Evolutionary conservation across 768 basidiomycete genomes (phyloP), one percentile per base, ranked within the genome.

Genomic region (Xanthoconium purpureum): DNA sequence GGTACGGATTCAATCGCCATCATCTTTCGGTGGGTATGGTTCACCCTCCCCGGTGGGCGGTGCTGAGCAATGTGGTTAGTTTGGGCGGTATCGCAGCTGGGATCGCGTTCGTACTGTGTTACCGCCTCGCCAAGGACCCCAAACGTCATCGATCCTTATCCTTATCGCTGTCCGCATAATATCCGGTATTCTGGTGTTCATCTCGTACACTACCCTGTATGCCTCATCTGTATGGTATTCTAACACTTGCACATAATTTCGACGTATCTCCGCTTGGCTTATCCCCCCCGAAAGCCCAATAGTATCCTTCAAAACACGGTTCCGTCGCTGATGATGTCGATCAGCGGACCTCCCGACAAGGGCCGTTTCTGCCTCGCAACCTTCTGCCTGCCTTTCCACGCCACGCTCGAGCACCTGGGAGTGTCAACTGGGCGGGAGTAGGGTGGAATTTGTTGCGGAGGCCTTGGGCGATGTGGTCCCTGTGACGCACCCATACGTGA

Each of bases 321-420:
- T 4, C 54, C 54, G 14, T 55, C 91, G 57, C 89, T 91, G 57
- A 85, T 80, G 55, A 93, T 91, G 57, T 91, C 90, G 63, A 94
- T 89, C 2, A 91, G 91, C 0, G 91, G 92, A 1, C 93, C 93
- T 7, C 89, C 85, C 0, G 83, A 85, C 42, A 78, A 75, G 0
- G 87, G 88, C 6, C 95, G 75, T 69, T 83, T 85, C 68, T 78
- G 71, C 68, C 85, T 89, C 4, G 96, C 96, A 38, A 98, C 91
- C 73, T 96, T 93, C 5, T 96, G 78, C 5, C 96, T 96, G 2
- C 93, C 94, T 67, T 95, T 96, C 96, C 96, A 99, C 0, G 94
- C 98, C 2, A 94, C 95, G 49, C 87, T 86, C 73, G 35, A 99
- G 77, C 0, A 98, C 85, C 69, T 98, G 96, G 0, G 94, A 95